A percentile compares a stretch with the other conserved stretches of the same genome.
phyloP scores from a whole-genome alignment of 129 eudicot genomes.

The Deinandra increscens region DNA sequence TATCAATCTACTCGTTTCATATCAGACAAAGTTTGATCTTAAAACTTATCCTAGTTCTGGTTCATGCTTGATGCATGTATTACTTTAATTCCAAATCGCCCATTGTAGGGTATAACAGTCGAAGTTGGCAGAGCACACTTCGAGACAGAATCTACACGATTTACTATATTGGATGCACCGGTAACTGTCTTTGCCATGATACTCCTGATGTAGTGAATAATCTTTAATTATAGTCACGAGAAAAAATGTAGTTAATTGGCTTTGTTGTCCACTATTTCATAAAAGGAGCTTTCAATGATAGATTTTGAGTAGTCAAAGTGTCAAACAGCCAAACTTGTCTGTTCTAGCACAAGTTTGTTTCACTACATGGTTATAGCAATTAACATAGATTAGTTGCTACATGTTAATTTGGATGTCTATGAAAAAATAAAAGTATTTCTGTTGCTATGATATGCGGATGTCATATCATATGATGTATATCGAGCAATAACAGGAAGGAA shows the following conservation, averaged over 20 bases:
- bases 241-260: neutral
- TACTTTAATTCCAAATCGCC: conserved; percentile 10
- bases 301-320: no score
- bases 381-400: no score
- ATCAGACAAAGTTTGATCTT: neutral
- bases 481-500: no score
- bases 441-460: neutral
- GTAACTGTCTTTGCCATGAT: conserved; percentile 36
- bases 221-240: no score
- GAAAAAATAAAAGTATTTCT: neutral
- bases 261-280: no score
- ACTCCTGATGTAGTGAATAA: neutral
- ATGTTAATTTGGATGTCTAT: neutral
- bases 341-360: no score
- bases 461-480: neutral
- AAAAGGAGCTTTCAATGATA: neutral
- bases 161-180: conserved; percentile 98
- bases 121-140: conserved; percentile 92
- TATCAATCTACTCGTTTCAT: neutral
- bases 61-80: conserved; percentile 13
- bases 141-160: conserved; percentile 84
- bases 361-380: no score
- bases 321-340: no score
- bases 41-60: conserved; percentile 2
- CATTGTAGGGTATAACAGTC: conserved; percentile 78